These are phyloP conservation scores for Spergularia marina DNA, from an alignment of 148 eudicot species.

Conservation along the genomic window DNA sequence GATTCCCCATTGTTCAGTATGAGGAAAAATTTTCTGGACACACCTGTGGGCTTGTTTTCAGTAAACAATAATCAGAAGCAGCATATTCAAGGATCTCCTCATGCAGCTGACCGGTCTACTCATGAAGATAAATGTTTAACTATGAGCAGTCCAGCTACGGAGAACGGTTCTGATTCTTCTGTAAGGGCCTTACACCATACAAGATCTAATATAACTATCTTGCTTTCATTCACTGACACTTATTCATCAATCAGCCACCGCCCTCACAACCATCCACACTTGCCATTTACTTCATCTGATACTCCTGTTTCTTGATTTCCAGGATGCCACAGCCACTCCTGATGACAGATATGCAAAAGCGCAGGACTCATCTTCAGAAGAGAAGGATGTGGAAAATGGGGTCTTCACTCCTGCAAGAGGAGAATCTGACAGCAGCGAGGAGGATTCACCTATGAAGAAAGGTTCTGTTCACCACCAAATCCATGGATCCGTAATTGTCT, in stretches of 20 bases:
- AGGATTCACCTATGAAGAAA: constrained; percentile 26
- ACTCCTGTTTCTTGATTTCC: constrained; percentile 27
- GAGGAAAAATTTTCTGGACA: constrained; percentile 30
- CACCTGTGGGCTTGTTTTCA: constrained; percentile 34
- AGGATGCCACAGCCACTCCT: constrained; percentile 44
- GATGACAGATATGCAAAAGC: constrained; percentile 31
- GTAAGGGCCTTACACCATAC: constrained; percentile 27
- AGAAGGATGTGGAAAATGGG: constrained; percentile 19
- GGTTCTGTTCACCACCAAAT: constrained; percentile 22
- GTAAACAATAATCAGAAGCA: constrained; percentile 30
- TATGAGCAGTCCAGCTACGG: constrained; percentile 32
- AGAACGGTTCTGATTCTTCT: constrained; percentile 33
- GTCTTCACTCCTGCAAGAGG: constrained; percentile 21
- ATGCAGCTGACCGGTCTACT: constrained; percentile 15
- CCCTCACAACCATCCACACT: background rate
- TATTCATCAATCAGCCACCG: too few species aligned
- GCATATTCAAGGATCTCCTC: constrained; percentile 30
- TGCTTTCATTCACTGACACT: background rate
- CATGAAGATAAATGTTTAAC: constrained; percentile 28
- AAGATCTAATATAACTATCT: constrained; percentile 6
- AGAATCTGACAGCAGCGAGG: constrained; percentile 24
- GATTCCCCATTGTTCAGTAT: constrained; percentile 36
- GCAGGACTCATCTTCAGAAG: constrained; percentile 27
- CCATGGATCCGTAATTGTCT: background rate
- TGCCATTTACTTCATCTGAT: background rate